Evolutionary conservation across 2,329 filamentous ascomycete genomes (phyloP).

Genomic region (Fusarium pilosicola): DNA sequence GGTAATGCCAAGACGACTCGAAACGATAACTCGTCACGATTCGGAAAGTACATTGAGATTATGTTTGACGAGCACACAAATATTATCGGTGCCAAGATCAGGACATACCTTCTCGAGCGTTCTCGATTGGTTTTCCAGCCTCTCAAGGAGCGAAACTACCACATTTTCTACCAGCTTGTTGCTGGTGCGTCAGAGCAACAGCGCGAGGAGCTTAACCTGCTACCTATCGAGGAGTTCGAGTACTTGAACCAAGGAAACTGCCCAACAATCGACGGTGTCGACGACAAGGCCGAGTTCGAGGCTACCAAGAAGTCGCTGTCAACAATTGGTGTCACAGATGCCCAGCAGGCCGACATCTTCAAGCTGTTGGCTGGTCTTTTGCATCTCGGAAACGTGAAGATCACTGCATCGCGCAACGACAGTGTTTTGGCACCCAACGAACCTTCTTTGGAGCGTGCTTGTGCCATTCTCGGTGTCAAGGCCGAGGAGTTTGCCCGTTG

Average conservation of each 20-base stretch:
- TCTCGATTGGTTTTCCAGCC: conserved; percentile 97
- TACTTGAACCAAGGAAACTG: conserved; percentile 96
- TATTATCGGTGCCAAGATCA: conserved; percentile 97
- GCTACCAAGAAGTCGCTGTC: conserved; percentile 86
- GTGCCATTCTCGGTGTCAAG: conserved; percentile 87
- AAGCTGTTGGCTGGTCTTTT: conserved; percentile 88
- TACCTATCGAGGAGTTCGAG: conserved; percentile 89
- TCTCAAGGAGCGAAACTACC: conserved; percentile 97
- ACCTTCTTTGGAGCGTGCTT: conserved; percentile 83
- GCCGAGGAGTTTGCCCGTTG: conserved; percentile 90
- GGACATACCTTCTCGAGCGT: conserved; percentile 93
- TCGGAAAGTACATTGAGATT: conserved; percentile 99
- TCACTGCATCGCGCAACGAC: conserved; percentile 88
- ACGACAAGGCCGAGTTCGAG: conserved; percentile 93
- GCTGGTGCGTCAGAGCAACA: conserved; percentile 89
- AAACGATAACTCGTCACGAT: conserved; percentile 98
- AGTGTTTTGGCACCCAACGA: conserved; percentile 84
- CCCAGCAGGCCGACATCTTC: conserved; percentile 87
- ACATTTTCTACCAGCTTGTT: conserved; percentile 98
- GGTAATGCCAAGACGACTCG: conserved; percentile 99
- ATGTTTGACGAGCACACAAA: conserved; percentile 97
- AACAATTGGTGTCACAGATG: conserved; percentile 83
- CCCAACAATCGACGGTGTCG: conserved; percentile 90
- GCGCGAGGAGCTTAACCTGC: conserved; percentile 79
- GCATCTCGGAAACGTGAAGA: conserved; percentile 96